phyloP scores from a whole-genome alignment of 768 basidiomycete species.

The Naematelia aurantialba region DNA sequence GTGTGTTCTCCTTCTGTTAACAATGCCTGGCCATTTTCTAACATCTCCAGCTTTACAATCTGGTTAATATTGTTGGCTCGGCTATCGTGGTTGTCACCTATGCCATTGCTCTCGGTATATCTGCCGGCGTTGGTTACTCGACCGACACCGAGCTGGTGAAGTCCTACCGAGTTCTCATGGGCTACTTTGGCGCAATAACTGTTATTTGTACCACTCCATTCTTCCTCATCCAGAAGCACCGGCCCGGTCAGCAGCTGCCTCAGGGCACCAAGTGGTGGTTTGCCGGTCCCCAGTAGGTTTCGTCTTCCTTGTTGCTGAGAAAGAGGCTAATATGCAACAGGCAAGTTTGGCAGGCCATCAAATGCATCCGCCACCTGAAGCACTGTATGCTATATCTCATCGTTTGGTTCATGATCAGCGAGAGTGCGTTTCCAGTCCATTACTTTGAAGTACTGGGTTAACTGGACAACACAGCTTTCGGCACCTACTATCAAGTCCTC shows the following conservation, averaged over 20 bases:
- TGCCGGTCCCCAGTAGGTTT: slow-evolving; percentile 14
- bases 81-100: slow-evolving; percentile 4
- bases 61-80: slow-evolving; percentile 17
- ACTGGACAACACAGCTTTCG: slow-evolving; percentile 4
- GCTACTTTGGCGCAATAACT: slow-evolving; percentile 10
- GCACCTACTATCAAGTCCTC: slow-evolving; percentile 12
- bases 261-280: slow-evolving; percentile 4
- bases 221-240: slow-evolving; percentile 13
- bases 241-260: slow-evolving; percentile 21
- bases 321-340: no score
- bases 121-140: slow-evolving; percentile 6
- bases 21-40: not conserved
- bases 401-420: slow-evolving; percentile 13
- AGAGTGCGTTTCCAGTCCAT: slow-evolving; percentile 3
- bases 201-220: slow-evolving; percentile 11
- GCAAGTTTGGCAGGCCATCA: slow-evolving; percentile 11
- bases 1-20: not conserved
- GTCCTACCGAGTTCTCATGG: slow-evolving; percentile 13
- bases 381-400: slow-evolving; percentile 16
- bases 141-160: slow-evolving; percentile 4
- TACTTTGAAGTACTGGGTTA: not conserved
- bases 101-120: slow-evolving; percentile 17
- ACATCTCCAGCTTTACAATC: slow-evolving; percentile 17
- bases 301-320: not conserved
- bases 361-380: slow-evolving; percentile 11